Evolutionary conservation across 495 filamentous ascomycete genomes (phyloP).

Genomic region (Trichoderma erinaceum): DNA sequence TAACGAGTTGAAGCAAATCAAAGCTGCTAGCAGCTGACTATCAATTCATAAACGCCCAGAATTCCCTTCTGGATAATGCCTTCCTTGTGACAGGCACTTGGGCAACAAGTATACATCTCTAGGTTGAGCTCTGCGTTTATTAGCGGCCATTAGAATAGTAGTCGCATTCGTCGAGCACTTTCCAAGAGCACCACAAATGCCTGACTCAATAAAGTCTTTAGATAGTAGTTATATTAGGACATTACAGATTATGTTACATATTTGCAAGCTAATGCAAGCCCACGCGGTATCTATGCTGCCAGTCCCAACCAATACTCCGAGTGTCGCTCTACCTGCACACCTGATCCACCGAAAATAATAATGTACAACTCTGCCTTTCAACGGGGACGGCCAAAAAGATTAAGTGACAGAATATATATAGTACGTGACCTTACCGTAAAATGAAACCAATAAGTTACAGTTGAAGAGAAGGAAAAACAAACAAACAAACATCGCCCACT

Average conservation of each 20-base stretch:
- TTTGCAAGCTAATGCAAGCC: not conserved
- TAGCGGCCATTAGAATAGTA: too few species aligned
- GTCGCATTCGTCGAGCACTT: too few species aligned
- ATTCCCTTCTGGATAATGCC: too few species aligned
- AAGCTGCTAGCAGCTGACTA: too few species aligned
- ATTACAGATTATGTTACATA: not conserved
- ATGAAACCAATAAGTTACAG: not conserved
- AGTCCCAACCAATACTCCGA: not conserved
- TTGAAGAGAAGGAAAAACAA: not conserved
- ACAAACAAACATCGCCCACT: conserved; percentile 17
- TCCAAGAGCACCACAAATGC: too few species aligned
- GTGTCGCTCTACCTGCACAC: not conserved
- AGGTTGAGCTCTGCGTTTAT: too few species aligned
- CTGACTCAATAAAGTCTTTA: not conserved
- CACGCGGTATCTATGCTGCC: not conserved
- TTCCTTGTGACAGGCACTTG: too few species aligned
- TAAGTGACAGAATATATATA: conserved; percentile 5
- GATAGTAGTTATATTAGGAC: not conserved
- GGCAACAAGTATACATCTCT: too few species aligned
- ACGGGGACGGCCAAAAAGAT: not conserved
- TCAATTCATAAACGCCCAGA: too few species aligned
- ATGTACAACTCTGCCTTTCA: not conserved
- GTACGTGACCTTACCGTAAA: not conserved
- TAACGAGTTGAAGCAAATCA: too few species aligned
- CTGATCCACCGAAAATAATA: not conserved